phyloP scores from a whole-genome alignment of 106 monocot genomes.

The Platanthera guangdongensis region DNA sequence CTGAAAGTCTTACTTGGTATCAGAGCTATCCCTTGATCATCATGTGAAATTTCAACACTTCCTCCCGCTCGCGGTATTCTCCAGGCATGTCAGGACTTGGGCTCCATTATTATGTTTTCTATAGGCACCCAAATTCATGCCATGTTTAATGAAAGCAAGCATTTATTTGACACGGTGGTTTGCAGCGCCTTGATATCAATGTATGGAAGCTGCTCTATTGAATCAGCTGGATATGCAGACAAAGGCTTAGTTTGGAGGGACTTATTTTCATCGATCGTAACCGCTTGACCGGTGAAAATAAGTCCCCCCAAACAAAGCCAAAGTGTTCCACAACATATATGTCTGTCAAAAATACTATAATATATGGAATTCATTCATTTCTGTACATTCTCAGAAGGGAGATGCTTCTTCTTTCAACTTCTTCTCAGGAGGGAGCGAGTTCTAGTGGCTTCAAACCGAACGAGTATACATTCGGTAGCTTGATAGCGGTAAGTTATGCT shows the following conservation, averaged over 20 bases:
- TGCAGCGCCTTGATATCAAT: slow-evolving; percentile 64
- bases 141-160: slow-evolving; percentile 30
- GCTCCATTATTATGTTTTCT: neutral
- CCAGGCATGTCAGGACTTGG: slow-evolving; percentile 49
- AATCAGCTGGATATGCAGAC: slow-evolving; percentile 19
- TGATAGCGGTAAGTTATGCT: slow-evolving; percentile 37
- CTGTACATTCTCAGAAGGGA: slow-evolving; percentile 50
- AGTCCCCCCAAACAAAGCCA: neutral
- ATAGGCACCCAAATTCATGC: slow-evolving; percentile 54
- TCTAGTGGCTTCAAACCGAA: slow-evolving; percentile 27
- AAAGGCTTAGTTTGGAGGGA: no score
- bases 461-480: slow-evolving; percentile 65
- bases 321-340: slow-evolving; percentile 44
- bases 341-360: slow-evolving; percentile 27
- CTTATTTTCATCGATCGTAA: no score
- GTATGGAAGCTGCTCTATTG: slow-evolving; percentile 56
- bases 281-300: no score
- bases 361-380: slow-evolving; percentile 70
- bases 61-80: slow-evolving; percentile 31
- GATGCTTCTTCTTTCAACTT: slow-evolving; percentile 33
- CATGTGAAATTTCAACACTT: no score
- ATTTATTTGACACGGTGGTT: slow-evolving; percentile 32
- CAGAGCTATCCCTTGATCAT: no score
- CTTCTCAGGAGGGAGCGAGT: slow-evolving; percentile 22
- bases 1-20: no score